These are phyloP conservation scores for Camellia oleifera DNA, from an alignment of 179 eudicot species.

Conservation along the genomic window DNA sequence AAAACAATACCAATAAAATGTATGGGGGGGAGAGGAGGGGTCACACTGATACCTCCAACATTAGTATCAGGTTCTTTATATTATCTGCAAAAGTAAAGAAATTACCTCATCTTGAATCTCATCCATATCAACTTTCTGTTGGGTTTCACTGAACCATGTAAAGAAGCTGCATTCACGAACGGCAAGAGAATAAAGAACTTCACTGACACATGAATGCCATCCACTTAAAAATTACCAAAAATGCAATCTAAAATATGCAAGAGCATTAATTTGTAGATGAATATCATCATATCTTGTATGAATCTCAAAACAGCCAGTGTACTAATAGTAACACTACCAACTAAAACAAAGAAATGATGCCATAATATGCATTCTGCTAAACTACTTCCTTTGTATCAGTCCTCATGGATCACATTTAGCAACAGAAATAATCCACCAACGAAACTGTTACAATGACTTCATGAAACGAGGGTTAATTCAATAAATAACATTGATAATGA, in stretches of 20 bases:
- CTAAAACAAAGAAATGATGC: neutral
- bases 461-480: neutral
- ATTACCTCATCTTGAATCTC: constrained; percentile 73
- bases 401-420: neutral
- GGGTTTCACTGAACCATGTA: constrained; percentile 74
- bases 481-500: neutral
- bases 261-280: neutral
- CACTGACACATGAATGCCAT: neutral
- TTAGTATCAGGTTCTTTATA: constrained; percentile 3
- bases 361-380: neutral
- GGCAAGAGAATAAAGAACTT: neutral
- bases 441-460: neutral
- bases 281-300: neutral
- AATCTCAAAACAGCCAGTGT: neutral
- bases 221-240: neutral
- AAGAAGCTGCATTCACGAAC: constrained; percentile 68
- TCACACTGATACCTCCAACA: neutral
- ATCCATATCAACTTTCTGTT: constrained; percentile 52
- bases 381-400: neutral
- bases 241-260: neutral
- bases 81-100: constrained; percentile 7
- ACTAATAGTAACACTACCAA: neutral
- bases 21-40: neutral
- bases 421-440: neutral
- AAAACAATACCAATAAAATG: neutral